phyloP scores from a whole-genome alignment of 148 eudicot genomes.

The Cornus florida region DNA sequence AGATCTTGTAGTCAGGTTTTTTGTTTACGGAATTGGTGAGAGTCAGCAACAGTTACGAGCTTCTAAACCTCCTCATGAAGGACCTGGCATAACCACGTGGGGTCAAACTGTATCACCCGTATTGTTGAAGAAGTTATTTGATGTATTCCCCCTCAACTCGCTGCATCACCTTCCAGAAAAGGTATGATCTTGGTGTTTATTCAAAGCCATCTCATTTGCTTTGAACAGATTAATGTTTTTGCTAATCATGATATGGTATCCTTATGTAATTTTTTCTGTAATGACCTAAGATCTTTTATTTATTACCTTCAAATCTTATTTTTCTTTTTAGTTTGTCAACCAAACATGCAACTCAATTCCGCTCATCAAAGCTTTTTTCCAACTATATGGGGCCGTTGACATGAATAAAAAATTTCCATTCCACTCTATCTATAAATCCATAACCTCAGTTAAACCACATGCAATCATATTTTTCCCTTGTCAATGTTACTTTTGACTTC shows the following conservation, averaged over 20 bases:
- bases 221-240: not conserved
- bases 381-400: no score
- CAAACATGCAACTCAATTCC: no score
- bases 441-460: no score
- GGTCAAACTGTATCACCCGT: conserved; percentile 35
- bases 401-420: no score
- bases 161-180: conserved; percentile 55
- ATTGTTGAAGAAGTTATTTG: conserved; percentile 65
- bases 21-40: conserved; percentile 37
- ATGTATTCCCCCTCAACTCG: conserved; percentile 64
- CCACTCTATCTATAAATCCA: no score
- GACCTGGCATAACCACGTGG: conserved; percentile 17
- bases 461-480: no score
- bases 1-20: conserved; percentile 60
- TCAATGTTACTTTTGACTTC: no score
- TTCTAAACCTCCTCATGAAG: conserved; percentile 28
- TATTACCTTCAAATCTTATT: not conserved
- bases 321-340: not conserved
- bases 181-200: conserved; percentile 38
- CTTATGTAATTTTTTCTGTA: not conserved
- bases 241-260: not conserved
- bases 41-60: conserved; percentile 27
- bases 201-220: not conserved
- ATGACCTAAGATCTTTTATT: not conserved
- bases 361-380: no score